Conservation (phyloP, 352 stramenopile genomes). For the Phytophthora agathidicida region DNA sequence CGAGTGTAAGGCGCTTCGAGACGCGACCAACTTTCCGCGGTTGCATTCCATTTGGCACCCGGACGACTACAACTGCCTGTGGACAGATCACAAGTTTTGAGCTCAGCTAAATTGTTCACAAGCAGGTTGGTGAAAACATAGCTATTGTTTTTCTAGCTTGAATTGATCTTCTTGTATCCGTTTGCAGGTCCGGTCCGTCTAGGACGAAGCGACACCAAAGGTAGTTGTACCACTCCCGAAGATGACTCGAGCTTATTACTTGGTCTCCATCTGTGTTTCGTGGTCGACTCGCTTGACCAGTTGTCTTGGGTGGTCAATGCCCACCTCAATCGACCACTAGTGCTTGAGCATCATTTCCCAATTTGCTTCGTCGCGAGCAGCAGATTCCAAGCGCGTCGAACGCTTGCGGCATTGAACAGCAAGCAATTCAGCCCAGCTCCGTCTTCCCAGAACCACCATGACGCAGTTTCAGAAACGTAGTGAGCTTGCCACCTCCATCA, state of each 20-base stretch:
- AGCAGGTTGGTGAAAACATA: not conserved
- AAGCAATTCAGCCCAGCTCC: no score
- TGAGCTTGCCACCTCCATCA: conserved; percentile 4
- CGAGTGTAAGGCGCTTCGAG: conserved; percentile 49
- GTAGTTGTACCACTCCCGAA: not conserved
- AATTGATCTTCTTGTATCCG: not conserved
- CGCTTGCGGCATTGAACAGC: conserved; percentile 16
- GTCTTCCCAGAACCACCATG: not conserved
- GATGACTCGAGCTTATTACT: conserved; percentile 9
- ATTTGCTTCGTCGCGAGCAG: conserved; percentile 12
- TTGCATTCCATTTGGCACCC: conserved; percentile 65
- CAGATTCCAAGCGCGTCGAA: no score
- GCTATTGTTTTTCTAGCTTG: not conserved
- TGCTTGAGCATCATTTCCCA: conserved; percentile 24
- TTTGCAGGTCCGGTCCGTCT: conserved; percentile 1
- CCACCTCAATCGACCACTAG: not conserved
- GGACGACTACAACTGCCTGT: conserved; percentile 71
- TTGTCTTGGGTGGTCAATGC: conserved; percentile 2
- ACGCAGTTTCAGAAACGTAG: not conserved
- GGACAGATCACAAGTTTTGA: conserved; percentile 61
- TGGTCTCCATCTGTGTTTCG: conserved; percentile 4
- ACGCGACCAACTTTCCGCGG: conserved; percentile 44
- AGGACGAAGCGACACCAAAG: conserved; percentile 8
- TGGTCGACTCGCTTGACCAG: conserved; percentile 5
- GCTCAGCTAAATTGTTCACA: not conserved